Percentiles rank a stretch among this genome's conserved stretches.
These are phyloP conservation scores for Debaryomyces subglobosus DNA, from an alignment of 1,139 yeast species.

Conservation along the genomic window DNA sequence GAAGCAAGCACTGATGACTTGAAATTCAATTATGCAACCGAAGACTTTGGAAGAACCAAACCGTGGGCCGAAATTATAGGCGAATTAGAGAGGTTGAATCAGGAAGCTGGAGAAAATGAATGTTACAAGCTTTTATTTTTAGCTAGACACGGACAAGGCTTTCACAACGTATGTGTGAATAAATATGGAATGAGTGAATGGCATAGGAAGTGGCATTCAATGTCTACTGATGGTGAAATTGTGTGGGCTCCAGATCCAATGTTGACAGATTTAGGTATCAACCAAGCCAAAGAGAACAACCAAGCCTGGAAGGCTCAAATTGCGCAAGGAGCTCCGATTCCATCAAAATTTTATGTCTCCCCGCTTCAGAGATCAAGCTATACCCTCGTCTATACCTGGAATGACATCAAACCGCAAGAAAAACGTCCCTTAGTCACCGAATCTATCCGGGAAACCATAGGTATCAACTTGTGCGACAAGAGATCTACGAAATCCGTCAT, in stretches of 20 bases:
- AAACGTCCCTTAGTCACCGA: conserved; percentile 53
- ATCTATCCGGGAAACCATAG: conserved; percentile 68
- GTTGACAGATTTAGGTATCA: conserved; percentile 59
- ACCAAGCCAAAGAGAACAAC: conserved; percentile 50
- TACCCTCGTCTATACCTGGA: conserved; percentile 65
- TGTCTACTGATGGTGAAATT: conserved; percentile 56
- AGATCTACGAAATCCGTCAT: conserved; percentile 51
- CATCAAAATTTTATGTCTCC: conserved; percentile 58
- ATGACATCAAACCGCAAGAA: conserved; percentile 21
- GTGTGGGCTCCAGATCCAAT: conserved; percentile 71
- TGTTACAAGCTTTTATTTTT: conserved; percentile 60
- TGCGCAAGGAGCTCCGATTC: conserved; percentile 55
- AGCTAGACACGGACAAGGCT: conserved; percentile 83
- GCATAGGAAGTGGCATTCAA: conserved; percentile 60
- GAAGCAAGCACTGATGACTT: conserved; percentile 50
- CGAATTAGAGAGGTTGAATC: conserved; percentile 43
- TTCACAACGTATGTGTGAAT: conserved; percentile 62
- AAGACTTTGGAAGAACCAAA: conserved; percentile 51
- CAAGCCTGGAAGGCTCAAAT: conserved; percentile 51
- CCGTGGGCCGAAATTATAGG: conserved; percentile 49
- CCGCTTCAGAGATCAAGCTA: conserved; percentile 70
- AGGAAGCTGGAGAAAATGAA: conserved; percentile 34
- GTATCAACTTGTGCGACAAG: conserved; percentile 68
- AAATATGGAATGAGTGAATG: conserved; percentile 63
- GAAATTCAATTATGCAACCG: conserved; percentile 48